These are phyloP conservation scores for Metschnikowia similis DNA, from an alignment of 805 yeast genomes.

Conservation along the genomic window DNA sequence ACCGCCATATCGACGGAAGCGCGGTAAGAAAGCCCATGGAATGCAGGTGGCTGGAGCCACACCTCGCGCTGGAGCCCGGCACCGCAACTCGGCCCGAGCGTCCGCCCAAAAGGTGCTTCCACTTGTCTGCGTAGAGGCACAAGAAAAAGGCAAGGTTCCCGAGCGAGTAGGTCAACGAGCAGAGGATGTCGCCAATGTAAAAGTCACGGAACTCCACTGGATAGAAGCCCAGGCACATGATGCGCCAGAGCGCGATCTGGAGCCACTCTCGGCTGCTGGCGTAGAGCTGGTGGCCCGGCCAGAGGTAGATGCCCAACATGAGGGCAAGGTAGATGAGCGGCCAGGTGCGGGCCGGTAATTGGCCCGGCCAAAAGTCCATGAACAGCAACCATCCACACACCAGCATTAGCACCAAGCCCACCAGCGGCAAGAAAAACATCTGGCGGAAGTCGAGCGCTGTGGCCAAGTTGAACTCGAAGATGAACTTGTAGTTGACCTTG, in stretches of 20 bases:
- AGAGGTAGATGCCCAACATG: conserved; percentile 42
- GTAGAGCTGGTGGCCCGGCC: conserved; percentile 59
- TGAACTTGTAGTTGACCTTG: conserved; percentile 85
- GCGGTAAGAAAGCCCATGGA: conserved; percentile 79
- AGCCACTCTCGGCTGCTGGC: conserved; percentile 76
- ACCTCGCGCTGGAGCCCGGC: conserved; percentile 28
- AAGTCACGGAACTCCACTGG: conserved; percentile 96
- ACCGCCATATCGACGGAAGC: conserved; percentile 86
- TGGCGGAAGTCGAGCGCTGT: conserved; percentile 64
- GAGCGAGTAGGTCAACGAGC: conserved; percentile 83
- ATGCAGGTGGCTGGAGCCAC: conserved; percentile 78
- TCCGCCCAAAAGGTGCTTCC: conserved; percentile 51
- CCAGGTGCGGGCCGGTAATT: conserved; percentile 64
- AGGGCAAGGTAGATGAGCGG: conserved; percentile 74
- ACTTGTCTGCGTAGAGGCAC: conserved; percentile 71
- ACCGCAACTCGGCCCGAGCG: conserved; percentile 16
- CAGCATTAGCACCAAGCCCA: conserved; percentile 52
- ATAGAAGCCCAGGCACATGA: conserved; percentile 76
- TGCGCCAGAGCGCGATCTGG: conserved; percentile 62
- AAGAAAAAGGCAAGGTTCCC: conserved; percentile 82
- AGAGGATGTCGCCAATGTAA: conserved; percentile 85
- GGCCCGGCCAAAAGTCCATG: conserved; percentile 57
- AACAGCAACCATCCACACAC: conserved; percentile 76
- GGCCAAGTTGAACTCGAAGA: conserved; percentile 79
- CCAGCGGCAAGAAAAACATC: conserved; percentile 59